Evolutionary conservation across 352 stramenopile genomes (phyloP), one percentile per base, ranked within the genome.

Genomic region (Hyaloperonospora arabidopsidis): DNA sequence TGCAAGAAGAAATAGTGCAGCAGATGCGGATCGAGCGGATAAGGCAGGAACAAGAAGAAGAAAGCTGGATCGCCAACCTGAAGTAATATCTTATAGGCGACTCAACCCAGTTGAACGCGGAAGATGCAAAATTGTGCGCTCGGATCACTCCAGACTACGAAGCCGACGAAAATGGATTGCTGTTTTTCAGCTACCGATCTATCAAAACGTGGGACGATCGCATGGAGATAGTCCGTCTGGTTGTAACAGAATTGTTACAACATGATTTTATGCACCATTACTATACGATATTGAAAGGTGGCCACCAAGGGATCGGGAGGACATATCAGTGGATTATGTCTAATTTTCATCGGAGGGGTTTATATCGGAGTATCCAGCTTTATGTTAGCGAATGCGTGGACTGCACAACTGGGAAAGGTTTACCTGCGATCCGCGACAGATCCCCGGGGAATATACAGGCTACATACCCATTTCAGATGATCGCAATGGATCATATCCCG

Each of bases 71-170:
- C 10, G 29, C 22, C 25, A 22, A 60, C 2, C 19, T 50, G 0
- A 60, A 60, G 18, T 18, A 19, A 0, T 45, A 54, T 39, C 19
- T 60, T n/a, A 15, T 18, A 8, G 53, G 45, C 0, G 13, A 38
- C 2, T 23, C 25, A 32, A 8, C 25, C 8, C 8, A 32, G 25
- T 10, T 32, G 8, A 10, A 32, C 8, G 25, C 4, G 4, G 25
- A 32, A 32, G 25, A 32, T 32, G 8, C 25, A 32, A 10, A 32
- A 10, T 10, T 8, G 4, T 53, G 47, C 15, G 1, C n/a, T 10
- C 49, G 52, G 41, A 52, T 62, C 22, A 40, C 41, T 3, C 8
- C 2, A 5, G 34, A 56, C 5, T 62, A 57, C 11, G 54, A 52
- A 19, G 2, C 43, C 15, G 47, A 52, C 18, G 29, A 57, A 2